Evolutionary conservation across 176 grass and related monocot genomes (phyloP), one percentile per base, ranked within the genome.

Genomic region (Oryza glaberrima): DNA sequence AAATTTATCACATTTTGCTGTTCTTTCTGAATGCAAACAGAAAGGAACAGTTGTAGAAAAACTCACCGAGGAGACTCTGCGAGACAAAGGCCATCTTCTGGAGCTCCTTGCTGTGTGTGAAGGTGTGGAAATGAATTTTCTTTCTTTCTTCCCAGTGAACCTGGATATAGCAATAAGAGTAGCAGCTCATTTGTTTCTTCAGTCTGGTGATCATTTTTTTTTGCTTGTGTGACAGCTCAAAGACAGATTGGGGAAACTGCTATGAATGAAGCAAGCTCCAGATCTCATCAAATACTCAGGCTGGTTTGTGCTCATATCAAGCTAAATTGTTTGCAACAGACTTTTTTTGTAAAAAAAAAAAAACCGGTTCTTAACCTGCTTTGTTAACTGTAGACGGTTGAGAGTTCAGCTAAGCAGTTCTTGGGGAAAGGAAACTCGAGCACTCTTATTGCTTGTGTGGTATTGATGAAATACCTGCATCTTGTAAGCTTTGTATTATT

Each of bases 211-310:
- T 73, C 13, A 16, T 30, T 30, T 30, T 46, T 58, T 78, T 73
- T 70, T 77, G 34, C 10, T 35, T 77, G 22, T 61, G 22, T 48
- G 2, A 17, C 83, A 98, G 96, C 93, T 81, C 96, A 98, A 87
- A 88, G 96, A 68, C 91, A 95, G 77, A 91, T 92, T 19, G 96
- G 93, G 48, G 93, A 98, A 83, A 98, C 96, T 35, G 45, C 81
- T 11, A 65, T 95, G 76, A 98, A 98, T 60, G 96, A 95, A 89
- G 80, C 85, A 45, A 98, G 93, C 43, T 98, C 96, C 13, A 88
- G 96, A 79, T 98, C 96, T 66, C 96, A 98, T 73, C 96, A 98
- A 77, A 98, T 98, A 85, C 93, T 98, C 80, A 88, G 96, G 77
- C 70, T 98, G 93, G 96, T 95, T 49, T 22, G 91, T 63, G 9